Conservation (phyloP, 164 flowering plant species). For the Saururus chinensis region DNA sequence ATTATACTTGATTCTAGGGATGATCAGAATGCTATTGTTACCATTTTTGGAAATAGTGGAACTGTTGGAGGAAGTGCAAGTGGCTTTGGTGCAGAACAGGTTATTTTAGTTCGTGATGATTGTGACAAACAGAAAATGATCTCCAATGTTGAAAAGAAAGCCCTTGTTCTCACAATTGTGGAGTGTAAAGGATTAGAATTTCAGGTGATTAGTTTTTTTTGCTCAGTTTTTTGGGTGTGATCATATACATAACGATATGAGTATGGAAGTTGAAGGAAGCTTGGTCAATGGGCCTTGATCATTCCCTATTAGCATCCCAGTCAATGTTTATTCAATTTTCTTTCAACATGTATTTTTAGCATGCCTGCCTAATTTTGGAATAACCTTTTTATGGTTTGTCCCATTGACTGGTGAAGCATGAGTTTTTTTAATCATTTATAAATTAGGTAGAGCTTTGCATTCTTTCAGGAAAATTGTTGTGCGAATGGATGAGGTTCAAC, state of each 20-base stretch:
- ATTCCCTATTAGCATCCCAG: neutral
- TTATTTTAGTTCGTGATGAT: conserved; percentile 76
- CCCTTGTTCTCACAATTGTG: conserved; percentile 64
- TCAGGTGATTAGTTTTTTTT: conserved; percentile 33
- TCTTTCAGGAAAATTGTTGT: too few species aligned
- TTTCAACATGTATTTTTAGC: too few species aligned
- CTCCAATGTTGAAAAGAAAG: conserved; percentile 47
- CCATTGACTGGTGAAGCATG: neutral
- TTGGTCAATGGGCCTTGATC: too few species aligned
- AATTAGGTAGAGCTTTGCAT: too few species aligned
- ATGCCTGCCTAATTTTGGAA: neutral
- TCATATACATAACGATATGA: neutral
- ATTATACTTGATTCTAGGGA: conserved; percentile 44
- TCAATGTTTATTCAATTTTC: neutral
- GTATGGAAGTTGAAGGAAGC: neutral
- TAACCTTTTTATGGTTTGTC: neutral
- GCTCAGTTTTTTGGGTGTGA: neutral
- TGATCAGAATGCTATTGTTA: conserved; percentile 45
- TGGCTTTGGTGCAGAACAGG: conserved; percentile 86
- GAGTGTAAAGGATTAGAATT: conserved; percentile 87
- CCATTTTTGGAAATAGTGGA: conserved; percentile 47
- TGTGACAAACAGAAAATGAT: conserved; percentile 27
- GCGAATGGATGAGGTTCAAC: too few species aligned
- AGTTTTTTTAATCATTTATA: too few species aligned
- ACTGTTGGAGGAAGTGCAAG: conserved; percentile 16